Evolutionary conservation across 2,329 filamentous ascomycete genomes (phyloP).

Genomic region (Diplodia scrobiculata): DNA sequence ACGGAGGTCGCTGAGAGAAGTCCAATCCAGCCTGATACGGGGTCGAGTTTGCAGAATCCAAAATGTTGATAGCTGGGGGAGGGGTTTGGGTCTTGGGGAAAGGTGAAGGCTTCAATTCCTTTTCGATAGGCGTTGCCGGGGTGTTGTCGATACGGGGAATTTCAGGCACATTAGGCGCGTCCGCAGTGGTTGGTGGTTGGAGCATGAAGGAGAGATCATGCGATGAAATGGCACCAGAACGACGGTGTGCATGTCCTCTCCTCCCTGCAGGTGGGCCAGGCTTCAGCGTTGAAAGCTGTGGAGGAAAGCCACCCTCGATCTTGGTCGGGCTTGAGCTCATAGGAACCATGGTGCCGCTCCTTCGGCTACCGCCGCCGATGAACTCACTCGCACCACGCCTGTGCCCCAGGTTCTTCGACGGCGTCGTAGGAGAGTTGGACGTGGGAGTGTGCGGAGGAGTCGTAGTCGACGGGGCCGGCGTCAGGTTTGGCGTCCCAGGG

Average conservation of each 20-base stretch:
- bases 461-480: conserved; percentile 33
- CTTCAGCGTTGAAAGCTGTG: conserved; percentile 54
- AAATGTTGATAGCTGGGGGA: conserved; percentile 43
- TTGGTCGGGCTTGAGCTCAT: conserved; percentile 73
- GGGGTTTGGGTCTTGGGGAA: conserved; percentile 15
- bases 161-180: conserved; percentile 50
- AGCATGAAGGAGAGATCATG: conserved; percentile 76
- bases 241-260: conserved; percentile 75
- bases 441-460: conserved; percentile 47
- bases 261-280: conserved; percentile 57
- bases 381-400: conserved; percentile 83
- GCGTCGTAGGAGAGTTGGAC: conserved; percentile 44
- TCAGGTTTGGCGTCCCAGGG: conserved; percentile 39
- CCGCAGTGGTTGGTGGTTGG: conserved; percentile 54
- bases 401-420: conserved; percentile 63
- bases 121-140: conserved; percentile 23
- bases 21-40: conserved; percentile 39
- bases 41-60: conserved; percentile 33
- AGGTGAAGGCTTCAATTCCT: conserved; percentile 16
- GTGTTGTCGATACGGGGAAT: conserved; percentile 26
- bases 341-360: conserved; percentile 54
- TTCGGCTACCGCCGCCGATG: conserved; percentile 68
- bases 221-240: conserved; percentile 78
- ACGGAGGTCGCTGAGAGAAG: conserved; percentile 45
- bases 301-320: conserved; percentile 60